Evolutionary conservation across 768 basidiomycete species (phyloP), one percentile per base, ranked within the genome.

Genomic region (Podaxis carcinomalis): DNA sequence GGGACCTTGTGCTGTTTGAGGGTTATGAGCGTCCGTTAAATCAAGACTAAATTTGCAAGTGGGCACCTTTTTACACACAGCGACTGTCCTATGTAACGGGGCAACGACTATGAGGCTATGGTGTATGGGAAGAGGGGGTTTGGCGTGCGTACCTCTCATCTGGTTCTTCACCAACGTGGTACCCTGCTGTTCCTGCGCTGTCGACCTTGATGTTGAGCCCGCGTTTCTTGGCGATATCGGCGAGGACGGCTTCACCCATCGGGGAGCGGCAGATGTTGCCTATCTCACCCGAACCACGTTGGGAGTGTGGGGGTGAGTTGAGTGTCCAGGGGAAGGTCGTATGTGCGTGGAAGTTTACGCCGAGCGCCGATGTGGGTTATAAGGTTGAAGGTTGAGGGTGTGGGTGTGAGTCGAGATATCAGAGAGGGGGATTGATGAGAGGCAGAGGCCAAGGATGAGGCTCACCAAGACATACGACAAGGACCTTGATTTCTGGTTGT

Each of bases 231-330:
- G 89, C 90, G 60, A 85, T 80, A 57, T 92, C 80, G 62, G 75
- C 79, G 32, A 95, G 79, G 23, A 95, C 90, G 1, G 93, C 94
- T 75, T 95, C 92, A 32, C 93, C 94, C 86, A 96, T 92, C 0
- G 94, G 93, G 23, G 92, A 93, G 36, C 94, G 87, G 69, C 93
- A 93, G 61, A 93, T 92, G 69, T 93, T 93, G 11, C 90, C 90
- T 80, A 63, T 56, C 37, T 57, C 51, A n/a, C 19, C 4, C n/a
- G 6, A 13, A 14, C 13, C 14, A 42, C 16, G n/a, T 35, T 42
- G 60, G 32, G 32, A 32, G 32, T 2, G 9, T 32, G 32, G 32
- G 32, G 7, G 9, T 32, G 28, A 7, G 28, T 28, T 28, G 28
- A 28, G 7, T 28, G 7, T 28, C 1, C 7, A 7, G 1, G 6